phyloP scores from a whole-genome alignment of 2,329 filamentous ascomycete genomes.

The Paecilomyces sp. region DNA sequence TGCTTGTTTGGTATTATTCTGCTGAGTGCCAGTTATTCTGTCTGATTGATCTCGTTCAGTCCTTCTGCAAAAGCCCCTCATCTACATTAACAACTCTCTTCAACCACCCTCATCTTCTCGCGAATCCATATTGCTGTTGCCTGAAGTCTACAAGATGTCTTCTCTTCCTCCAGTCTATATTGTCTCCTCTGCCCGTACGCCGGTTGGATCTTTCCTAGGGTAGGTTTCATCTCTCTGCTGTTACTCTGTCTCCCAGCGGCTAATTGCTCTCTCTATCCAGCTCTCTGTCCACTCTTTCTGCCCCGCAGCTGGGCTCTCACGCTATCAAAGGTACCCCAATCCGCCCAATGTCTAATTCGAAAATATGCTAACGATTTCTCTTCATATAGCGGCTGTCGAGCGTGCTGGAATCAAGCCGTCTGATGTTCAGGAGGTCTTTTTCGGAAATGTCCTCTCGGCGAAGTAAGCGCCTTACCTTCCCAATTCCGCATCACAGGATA shows the following conservation, averaged over 20 bases:
- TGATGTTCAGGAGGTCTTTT: conserved; percentile 93
- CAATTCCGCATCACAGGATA: conserved; percentile 3
- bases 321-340: conserved; percentile 74
- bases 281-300: conserved; percentile 79
- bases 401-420: conserved; percentile 79
- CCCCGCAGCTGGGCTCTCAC: conserved; percentile 77
- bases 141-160: conserved; percentile 53
- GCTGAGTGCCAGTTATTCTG: neutral
- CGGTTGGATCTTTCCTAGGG: conserved; percentile 92
- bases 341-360: neutral
- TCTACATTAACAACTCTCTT: neutral
- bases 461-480: conserved; percentile 53
- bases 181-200: conserved; percentile 83
- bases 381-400: conserved; percentile 61
- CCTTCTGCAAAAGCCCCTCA: neutral
- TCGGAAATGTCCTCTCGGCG: conserved; percentile 95
- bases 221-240: conserved; percentile 37
- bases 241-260: conserved; percentile 13
- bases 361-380: neutral
- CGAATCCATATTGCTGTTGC: conserved; percentile 3
- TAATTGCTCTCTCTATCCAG: conserved; percentile 39
- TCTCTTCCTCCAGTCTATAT: conserved; percentile 88
- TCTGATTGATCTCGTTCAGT: neutral
- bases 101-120: neutral
- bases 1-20: neutral